Percentiles rank a stretch among this genome's conserved stretches.
Evolutionary conservation across 495 filamentous ascomycete species (phyloP).

Genomic region (Penicillium argentinense): DNA sequence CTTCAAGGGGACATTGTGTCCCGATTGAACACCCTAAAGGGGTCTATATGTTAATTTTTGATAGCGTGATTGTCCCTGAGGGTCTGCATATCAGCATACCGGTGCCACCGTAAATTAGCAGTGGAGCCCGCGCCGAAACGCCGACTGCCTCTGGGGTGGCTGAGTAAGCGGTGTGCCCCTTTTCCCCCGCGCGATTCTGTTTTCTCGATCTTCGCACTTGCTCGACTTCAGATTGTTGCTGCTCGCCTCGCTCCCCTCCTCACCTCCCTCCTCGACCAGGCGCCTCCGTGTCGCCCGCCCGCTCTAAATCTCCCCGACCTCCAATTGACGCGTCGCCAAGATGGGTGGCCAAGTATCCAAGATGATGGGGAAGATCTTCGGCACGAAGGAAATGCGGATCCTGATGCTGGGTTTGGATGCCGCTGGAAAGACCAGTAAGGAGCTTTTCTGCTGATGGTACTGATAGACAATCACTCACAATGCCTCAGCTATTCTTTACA

Average conservation of each 20-base stretch:
- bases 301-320: slow-evolving; percentile 2
- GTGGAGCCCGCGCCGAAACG: slow-evolving; percentile 11
- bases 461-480: slow-evolving; percentile 11
- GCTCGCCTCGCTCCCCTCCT: background rate
- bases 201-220: slow-evolving; percentile 3
- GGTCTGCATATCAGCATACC: background rate
- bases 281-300: too few species aligned
- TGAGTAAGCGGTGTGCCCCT: slow-evolving; percentile 37
- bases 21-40: too few species aligned
- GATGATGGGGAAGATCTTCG: slow-evolving; percentile 96
- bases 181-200: slow-evolving; percentile 36
- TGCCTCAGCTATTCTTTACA: slow-evolving; percentile 86
- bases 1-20: background rate
- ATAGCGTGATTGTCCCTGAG: background rate
- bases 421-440: slow-evolving; percentile 91
- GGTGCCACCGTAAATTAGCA: background rate
- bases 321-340: slow-evolving; percentile 25
- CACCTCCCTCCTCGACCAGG: slow-evolving; percentile 1
- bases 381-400: slow-evolving; percentile 97
- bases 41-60: background rate
- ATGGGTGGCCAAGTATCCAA: slow-evolving; percentile 86
- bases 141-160: slow-evolving; percentile 16
- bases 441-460: background rate
- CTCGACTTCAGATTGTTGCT: background rate
- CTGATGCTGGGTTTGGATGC: slow-evolving; percentile 97